Percentiles rank a stretch among this genome's conserved stretches.
These are phyloP conservation scores for Fusarium fujikuroi DNA, from an alignment of 2,329 filamentous ascomycete species.

Conservation along the genomic window DNA sequence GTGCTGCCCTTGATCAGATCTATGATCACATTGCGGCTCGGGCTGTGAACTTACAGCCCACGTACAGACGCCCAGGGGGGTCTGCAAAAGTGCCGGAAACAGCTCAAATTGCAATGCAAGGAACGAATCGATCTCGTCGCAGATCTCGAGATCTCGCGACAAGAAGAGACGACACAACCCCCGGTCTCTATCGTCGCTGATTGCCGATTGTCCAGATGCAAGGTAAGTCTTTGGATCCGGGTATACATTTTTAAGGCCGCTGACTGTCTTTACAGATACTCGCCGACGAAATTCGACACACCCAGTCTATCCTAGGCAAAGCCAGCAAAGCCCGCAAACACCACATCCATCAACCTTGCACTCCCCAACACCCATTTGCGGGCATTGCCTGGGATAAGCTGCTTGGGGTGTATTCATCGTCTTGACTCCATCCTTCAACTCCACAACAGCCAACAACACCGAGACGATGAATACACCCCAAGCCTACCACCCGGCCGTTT, in stretches of 20 bases:
- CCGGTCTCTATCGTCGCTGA: neutral
- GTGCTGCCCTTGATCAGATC: neutral
- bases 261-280: neutral
- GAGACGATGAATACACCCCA: neutral
- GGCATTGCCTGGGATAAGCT: neutral
- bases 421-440: neutral
- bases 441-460: neutral
- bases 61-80: neutral
- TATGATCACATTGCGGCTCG: neutral
- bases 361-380: accelerated
- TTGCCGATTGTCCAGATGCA: neutral
- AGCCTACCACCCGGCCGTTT: neutral
- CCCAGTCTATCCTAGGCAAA: neutral
- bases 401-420: neutral
- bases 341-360: neutral
- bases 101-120: slow-evolving; percentile 62
- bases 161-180: slow-evolving; percentile 46
- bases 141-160: slow-evolving; percentile 74
- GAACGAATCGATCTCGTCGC: slow-evolving; percentile 91
- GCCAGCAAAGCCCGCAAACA: neutral
- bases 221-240: neutral
- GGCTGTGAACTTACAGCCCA: neutral
- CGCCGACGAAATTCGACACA: neutral
- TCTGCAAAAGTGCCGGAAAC: neutral
- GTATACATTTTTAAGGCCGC: neutral